Evolutionary conservation across 495 filamentous ascomycete genomes (phyloP), one percentile per base, ranked within the genome.

Genomic region (Talaromyces nanjingensis): DNA sequence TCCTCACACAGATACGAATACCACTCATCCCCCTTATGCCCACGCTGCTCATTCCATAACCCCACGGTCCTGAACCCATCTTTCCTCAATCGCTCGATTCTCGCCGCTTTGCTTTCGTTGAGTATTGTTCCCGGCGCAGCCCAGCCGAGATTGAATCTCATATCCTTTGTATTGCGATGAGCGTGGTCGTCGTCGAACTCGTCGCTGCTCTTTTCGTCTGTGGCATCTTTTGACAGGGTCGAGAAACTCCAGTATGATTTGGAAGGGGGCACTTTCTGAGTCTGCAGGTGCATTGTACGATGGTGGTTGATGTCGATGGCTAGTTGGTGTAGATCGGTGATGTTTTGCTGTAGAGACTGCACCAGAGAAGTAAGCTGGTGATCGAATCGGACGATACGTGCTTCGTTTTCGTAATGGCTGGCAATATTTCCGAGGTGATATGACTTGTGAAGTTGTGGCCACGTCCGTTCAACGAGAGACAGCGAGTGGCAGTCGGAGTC

Each of bases 211-310:
- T 37, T 56, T 7, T 62, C 29, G 16, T 49, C 37, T 1, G 14
- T 25, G 16, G 16, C 65, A 56, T 4, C 56, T 55, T n/a, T 69
- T 69, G 27, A 74, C 34, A 9, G 70, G 69, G 37, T 67, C 67
- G 59, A 49, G 6, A 80, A 80, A 33, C 66, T 77, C 78, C 78
- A 80, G 63, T 78, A 79, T 0, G 76, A 80, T 0, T 65, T 65
- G 8, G 70, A 70, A 3, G 72, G 76, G 0, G 62, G 64, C 37
- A 74, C 64, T 37, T 68, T 72, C 2, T 67, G 65, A 6, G 65
- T 49, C 14, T 62, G 39, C 3, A 62, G 25, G 29, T 62, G 45
- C 4, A 24, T 11, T n/a, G 45, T 33, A 34, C 60, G 60, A n/a
- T 62, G n/a, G 14, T 7, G 25, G 8, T 39, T 37, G 12, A 54